Base-by-base conservation (phyloP, 2,329 filamentous ascomycete species). In the Chaetothyriales sp. region DNA sequence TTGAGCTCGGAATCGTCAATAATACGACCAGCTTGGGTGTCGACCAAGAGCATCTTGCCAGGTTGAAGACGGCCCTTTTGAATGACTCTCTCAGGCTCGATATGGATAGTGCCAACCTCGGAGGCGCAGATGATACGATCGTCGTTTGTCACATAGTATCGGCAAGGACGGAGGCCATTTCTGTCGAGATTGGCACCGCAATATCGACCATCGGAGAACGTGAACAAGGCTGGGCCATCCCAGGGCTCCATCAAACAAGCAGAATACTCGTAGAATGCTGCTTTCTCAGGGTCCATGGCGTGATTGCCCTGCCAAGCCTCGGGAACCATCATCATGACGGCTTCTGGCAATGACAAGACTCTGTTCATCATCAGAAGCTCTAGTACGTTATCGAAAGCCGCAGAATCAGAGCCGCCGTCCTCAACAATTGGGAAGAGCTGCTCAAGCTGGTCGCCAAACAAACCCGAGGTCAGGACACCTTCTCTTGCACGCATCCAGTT, bases 401-500 rank as follows among this genome's bases (percentile, higher is more conserved):
- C 90, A 37, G 90, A 97, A 69, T 97, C 90, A 50, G 90, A 97
- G 57, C 90, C 90, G 61, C 90, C 90, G 64, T 95, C 89, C 70
- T 97, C 90, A 50, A 97, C 88, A 62, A 97, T 89, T 20, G 90
- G 90, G 67, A 95, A 95, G 52, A 97, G 80, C 62, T 77, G 73
- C 69, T 95, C 89, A 15, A 97, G 81, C 64, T 95, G 89, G 25
- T 94, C 88, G 57, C 87, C 88, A 66, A 97, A 97, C 51, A 94
- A 76, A 59, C 89, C 83, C 1, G 90, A 97, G 66, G 88, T 86
- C 78, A 97, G 86, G 58, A 95, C 83, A 69, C 90, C 90, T 73
- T 97, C 90, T 65, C 90, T 83, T 56, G 90, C 90, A 62, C 89
- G 85, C 90, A 97, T 97, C 90, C 90, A 97, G 73, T 97, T 97